Evolutionary conservation across 495 filamentous ascomycete species (phyloP).

Genomic region (Annulohypoxylon stygium): DNA sequence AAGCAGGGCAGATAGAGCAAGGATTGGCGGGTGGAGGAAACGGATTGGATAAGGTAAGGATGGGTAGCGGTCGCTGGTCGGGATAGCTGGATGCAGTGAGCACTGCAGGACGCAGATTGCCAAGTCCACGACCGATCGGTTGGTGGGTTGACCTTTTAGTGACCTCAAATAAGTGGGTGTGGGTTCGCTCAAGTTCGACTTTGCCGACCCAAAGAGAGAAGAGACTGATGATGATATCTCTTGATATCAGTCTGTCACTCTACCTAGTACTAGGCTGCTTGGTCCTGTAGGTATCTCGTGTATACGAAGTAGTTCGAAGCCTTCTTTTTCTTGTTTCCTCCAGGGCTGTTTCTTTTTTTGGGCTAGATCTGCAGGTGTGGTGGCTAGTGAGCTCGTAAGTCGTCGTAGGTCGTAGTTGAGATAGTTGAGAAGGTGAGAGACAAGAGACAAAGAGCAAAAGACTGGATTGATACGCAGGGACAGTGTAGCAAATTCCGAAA

Average conservation of each 20-base stretch:
- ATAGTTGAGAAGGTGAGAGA: slow-evolving; percentile 12
- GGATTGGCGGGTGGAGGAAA: slow-evolving; percentile 41
- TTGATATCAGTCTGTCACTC: neutral
- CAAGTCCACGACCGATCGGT: slow-evolving; percentile 46
- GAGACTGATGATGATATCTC: neutral
- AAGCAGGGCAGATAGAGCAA: slow-evolving; percentile 45
- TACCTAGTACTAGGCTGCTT: too few relatives aligned
- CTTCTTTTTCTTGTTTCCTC: slow-evolving; percentile 10
- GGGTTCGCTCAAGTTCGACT: slow-evolving; percentile 12
- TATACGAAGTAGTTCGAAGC: neutral
- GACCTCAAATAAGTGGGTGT: slow-evolving; percentile 16
- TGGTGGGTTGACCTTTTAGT: slow-evolving; percentile 10
- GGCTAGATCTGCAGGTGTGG: slow-evolving; percentile 10
- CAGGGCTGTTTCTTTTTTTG: slow-evolving; percentile 4
- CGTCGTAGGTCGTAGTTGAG: too few relatives aligned
- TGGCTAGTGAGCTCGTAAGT: neutral
- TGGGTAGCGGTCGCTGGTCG: slow-evolving; percentile 15
- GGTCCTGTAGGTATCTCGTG: neutral
- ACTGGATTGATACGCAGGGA: slow-evolving; percentile 14
- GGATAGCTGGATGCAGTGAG: slow-evolving; percentile 33
- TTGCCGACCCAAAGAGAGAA: slow-evolving; percentile 14
- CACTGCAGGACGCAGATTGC: slow-evolving; percentile 45
- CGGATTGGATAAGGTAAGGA: slow-evolving; percentile 35
- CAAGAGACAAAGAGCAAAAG: slow-evolving; percentile 31
- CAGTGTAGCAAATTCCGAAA: slow-evolving; percentile 38